Conservation (phyloP, 2,329 filamentous ascomycete species). For the Pseudogymnoascus sp. region DNA sequence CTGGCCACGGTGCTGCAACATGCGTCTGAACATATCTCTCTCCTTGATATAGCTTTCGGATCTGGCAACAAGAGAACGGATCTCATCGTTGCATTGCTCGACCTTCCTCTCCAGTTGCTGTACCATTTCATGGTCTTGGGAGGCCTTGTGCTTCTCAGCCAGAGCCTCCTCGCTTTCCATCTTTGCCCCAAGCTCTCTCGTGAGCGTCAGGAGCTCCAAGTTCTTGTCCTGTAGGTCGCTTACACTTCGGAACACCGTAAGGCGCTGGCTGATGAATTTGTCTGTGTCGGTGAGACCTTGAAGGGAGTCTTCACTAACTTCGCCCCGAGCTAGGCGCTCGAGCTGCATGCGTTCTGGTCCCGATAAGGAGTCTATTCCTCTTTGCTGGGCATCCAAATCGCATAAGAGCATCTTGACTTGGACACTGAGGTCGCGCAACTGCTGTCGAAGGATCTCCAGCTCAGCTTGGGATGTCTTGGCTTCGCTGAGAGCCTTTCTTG, state of each 20-base stretch:
- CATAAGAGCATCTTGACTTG: constrained; percentile 88
- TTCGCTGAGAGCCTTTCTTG: constrained; percentile 69
- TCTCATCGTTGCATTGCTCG: constrained; percentile 73
- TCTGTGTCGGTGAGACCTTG: constrained; percentile 77
- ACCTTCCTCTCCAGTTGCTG: constrained; percentile 64
- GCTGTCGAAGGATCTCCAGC: constrained; percentile 70
- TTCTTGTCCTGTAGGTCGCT: constrained; percentile 83
- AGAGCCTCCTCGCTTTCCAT: constrained; percentile 88
- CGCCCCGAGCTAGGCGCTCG: constrained; percentile 67
- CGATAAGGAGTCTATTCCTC: constrained; percentile 63
- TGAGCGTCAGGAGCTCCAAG: constrained; percentile 70
- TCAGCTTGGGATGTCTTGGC: constrained; percentile 58
- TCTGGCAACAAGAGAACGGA: constrained; percentile 70
- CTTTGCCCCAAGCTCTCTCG: constrained; percentile 74
- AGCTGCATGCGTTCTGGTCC: constrained; percentile 67
- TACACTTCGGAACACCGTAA: constrained; percentile 85
- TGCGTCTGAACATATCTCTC: constrained; percentile 93
- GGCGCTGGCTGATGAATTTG: constrained; percentile 76
- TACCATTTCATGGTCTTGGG: constrained; percentile 63
- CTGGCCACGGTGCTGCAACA: constrained; percentile 70
- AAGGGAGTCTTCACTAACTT: constrained; percentile 61
- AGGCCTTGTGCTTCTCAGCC: constrained; percentile 53
- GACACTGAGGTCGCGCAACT: constrained; percentile 79
- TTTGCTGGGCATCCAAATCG: constrained; percentile 74
- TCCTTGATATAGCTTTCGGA: constrained; percentile 93